Conservation (phyloP, 352 stramenopile genomes). For the Pythium pyrilobum region DNA sequence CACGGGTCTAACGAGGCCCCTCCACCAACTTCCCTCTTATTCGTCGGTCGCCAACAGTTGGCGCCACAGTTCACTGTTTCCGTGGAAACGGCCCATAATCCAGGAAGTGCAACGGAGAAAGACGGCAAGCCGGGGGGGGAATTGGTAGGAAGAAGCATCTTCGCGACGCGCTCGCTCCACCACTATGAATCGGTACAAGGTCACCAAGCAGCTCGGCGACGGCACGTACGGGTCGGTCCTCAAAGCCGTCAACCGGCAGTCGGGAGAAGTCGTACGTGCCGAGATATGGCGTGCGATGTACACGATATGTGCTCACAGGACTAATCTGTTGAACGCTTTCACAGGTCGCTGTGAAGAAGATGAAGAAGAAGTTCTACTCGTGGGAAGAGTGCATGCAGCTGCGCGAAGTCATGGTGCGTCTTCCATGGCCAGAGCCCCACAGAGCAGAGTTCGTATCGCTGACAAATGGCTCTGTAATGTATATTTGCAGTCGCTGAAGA, state of each 20-base stretch:
- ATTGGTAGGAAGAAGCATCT: too few species aligned
- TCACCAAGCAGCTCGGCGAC: constrained; percentile 94
- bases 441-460: too few species aligned
- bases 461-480: too few species aligned
- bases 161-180: neutral
- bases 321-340: neutral
- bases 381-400: constrained; percentile 97
- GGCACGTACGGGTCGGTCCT: constrained; percentile 94
- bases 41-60: too few species aligned
- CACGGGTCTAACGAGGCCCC: too few species aligned
- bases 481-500: constrained; percentile 83
- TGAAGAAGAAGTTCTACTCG: constrained; percentile 97
- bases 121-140: too few species aligned
- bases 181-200: constrained; percentile 91
- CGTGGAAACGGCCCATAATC: too few species aligned
- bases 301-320: too few species aligned
- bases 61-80: too few species aligned
- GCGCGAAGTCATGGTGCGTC: constrained; percentile 93
- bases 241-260: constrained; percentile 92
- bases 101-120: too few species aligned
- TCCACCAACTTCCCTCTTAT: too few species aligned
- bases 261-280: constrained; percentile 85
- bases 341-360: constrained; percentile 95
- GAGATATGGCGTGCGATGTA: neutral
- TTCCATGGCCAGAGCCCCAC: too few species aligned